These are phyloP conservation scores for Fusarium chaquense DNA, from an alignment of 2,329 filamentous ascomycete species.

Conservation along the genomic window DNA sequence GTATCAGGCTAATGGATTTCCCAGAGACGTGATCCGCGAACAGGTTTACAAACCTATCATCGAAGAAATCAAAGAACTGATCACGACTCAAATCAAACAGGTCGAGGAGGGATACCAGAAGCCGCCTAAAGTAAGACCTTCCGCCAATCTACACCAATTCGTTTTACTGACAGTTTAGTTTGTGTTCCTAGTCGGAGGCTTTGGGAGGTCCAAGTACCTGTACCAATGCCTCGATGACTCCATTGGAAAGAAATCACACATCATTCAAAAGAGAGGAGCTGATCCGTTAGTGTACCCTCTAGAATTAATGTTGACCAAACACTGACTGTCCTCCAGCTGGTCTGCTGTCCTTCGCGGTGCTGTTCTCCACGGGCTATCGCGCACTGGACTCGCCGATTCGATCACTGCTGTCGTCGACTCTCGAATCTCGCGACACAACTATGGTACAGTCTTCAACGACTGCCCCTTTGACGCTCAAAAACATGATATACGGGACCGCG, in stretches of 20 bases:
- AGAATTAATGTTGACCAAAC: background rate
- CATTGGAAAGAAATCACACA: constrained; percentile 24
- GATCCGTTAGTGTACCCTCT: constrained; percentile 50
- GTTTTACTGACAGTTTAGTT: constrained; percentile 44
- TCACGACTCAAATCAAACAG: constrained; percentile 47
- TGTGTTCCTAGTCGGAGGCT: constrained; percentile 56
- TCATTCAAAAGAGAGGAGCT: constrained; percentile 50
- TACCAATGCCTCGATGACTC: constrained; percentile 37
- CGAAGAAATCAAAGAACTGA: constrained; percentile 39
- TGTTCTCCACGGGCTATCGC: constrained; percentile 46
- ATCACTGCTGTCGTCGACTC: constrained; percentile 41
- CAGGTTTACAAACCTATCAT: constrained; percentile 46
- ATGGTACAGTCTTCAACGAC: constrained; percentile 39
- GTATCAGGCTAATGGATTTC: background rate
- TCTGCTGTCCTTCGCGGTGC: constrained; percentile 53
- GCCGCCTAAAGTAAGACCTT: constrained; percentile 46
- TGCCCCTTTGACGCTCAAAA: constrained; percentile 24
- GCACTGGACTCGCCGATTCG: background rate
- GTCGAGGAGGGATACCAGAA: constrained; percentile 39
- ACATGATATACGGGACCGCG: constrained; percentile 40
- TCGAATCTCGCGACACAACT: constrained; percentile 49
- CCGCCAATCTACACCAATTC: background rate
- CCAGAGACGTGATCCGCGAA: constrained; percentile 5
- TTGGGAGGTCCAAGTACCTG: constrained; percentile 53
- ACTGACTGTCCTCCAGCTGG: constrained; percentile 46